Conservation (phyloP, 495 filamentous ascomycete genomes). For the Neurospora sp. region DNA sequence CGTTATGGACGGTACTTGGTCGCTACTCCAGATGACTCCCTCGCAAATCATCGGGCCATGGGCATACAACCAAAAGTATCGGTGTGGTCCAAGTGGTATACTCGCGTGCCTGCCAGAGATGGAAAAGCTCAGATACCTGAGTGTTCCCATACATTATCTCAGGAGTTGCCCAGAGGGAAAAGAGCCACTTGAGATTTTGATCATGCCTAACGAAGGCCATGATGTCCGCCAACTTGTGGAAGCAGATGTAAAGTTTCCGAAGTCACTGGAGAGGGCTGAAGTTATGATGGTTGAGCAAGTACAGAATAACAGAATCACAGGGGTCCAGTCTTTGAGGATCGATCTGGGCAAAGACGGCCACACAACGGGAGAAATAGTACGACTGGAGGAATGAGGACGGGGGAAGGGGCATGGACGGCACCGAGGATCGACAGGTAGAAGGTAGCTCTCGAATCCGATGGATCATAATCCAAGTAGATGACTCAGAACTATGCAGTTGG, state of each 20-base stretch:
- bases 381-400: neutral
- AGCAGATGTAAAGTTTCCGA: neutral
- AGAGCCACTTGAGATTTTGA: neutral
- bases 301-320: neutral
- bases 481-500: neutral
- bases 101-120: neutral
- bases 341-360: neutral
- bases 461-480: neutral
- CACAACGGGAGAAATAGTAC: neutral
- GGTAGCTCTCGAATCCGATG: neutral
- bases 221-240: neutral
- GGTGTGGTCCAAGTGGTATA: neutral
- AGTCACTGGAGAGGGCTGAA: neutral
- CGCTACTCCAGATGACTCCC: neutral
- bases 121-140: neutral
- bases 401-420: neutral
- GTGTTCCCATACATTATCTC: neutral
- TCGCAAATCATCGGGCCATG: neutral
- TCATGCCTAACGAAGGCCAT: neutral
- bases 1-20: neutral
- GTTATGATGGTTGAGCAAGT: neutral
- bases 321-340: neutral
- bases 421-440: neutral
- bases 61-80: fast-evolving
- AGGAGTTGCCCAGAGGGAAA: neutral